Percentiles rank a stretch among this genome's conserved stretches.
These are phyloP conservation scores for Plantago rigida DNA, from an alignment of 305 asterid genomes.

Conservation along the genomic window DNA sequence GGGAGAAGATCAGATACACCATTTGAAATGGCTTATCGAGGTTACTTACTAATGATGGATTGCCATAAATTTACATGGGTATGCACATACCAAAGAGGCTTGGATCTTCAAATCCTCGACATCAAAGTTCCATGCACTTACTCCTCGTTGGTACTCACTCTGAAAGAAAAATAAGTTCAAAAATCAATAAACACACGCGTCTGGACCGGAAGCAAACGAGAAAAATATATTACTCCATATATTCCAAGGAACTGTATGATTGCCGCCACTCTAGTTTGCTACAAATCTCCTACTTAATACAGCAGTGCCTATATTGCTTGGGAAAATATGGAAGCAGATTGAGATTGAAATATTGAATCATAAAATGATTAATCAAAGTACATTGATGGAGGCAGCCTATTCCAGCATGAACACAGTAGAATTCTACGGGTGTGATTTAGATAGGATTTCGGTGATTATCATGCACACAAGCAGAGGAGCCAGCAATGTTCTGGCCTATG, in stretches of 20 bases:
- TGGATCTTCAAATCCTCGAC: constrained; percentile 83
- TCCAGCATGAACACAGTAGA: too few species aligned
- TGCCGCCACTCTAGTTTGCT: background rate
- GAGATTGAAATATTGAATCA: too few species aligned
- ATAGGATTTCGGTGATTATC: too few species aligned
- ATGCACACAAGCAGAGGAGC: too few species aligned
- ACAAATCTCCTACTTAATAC: constrained; percentile 8
- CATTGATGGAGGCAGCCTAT: too few species aligned
- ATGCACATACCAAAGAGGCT: constrained; percentile 74
- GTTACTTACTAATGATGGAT: constrained; percentile 10
- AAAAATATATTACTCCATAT: constrained; percentile 2
- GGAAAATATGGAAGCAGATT: too few species aligned
- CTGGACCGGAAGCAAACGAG: background rate
- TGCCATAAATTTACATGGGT: constrained; percentile 14
- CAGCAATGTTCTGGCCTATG: too few species aligned
- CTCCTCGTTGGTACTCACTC: constrained; percentile 99
- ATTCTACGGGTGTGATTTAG: too few species aligned
- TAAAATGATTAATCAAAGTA: too few species aligned
- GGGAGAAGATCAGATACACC: constrained; percentile 25
- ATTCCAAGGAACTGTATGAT: constrained; percentile 17
- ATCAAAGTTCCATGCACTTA: constrained; percentile 98
- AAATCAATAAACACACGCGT: constrained; percentile 13
- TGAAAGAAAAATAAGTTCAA: constrained; percentile 33
- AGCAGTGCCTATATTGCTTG: too few species aligned
- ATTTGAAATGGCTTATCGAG: constrained; percentile 19